A percentile compares a stretch with the other conserved stretches of the same genome.
Evolutionary conservation across 164 flowering plant genomes (phyloP).

Genomic region (Malania oleifera): DNA sequence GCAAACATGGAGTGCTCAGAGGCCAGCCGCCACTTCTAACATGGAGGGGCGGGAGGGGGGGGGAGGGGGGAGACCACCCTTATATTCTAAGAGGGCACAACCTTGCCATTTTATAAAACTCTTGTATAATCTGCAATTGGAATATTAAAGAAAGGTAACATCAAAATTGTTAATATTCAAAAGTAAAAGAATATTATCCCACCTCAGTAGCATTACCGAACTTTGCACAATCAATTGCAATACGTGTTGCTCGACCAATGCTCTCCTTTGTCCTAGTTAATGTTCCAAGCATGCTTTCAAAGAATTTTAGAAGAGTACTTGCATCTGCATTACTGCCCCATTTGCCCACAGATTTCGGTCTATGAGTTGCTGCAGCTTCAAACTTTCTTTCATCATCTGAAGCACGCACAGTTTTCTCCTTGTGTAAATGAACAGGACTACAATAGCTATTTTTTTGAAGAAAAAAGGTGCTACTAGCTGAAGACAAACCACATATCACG

Average conservation of each 20-base stretch:
- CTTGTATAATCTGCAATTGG: background rate
- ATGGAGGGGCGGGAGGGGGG: no score
- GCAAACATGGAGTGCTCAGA: no score
- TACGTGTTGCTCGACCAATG: conserved; percentile 88
- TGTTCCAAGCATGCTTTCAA: conserved; percentile 54
- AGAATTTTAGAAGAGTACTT: conserved; percentile 45
- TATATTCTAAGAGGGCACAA: no score
- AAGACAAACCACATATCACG: conserved; percentile 23
- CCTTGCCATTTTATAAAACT: background rate
- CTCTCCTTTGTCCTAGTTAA: conserved; percentile 90
- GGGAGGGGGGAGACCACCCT: no score
- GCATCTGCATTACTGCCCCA: conserved; percentile 36
- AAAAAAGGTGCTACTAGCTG: conserved; percentile 31
- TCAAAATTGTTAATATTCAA: background rate
- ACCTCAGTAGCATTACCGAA: conserved; percentile 77
- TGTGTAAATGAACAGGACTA: conserved; percentile 29
- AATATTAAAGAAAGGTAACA: background rate
- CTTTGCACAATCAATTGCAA: conserved; percentile 90
- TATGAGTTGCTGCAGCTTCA: conserved; percentile 21
- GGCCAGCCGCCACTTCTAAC: no score
- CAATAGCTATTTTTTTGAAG: conserved; percentile 30
- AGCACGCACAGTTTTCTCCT: conserved; percentile 20
- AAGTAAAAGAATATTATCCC: background rate
- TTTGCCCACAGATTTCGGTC: conserved; percentile 30
- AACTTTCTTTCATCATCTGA: conserved; percentile 23